Base-by-base conservation (phyloP, 1,139 yeast species). In the Suhomyces chickasaworum region DNA sequence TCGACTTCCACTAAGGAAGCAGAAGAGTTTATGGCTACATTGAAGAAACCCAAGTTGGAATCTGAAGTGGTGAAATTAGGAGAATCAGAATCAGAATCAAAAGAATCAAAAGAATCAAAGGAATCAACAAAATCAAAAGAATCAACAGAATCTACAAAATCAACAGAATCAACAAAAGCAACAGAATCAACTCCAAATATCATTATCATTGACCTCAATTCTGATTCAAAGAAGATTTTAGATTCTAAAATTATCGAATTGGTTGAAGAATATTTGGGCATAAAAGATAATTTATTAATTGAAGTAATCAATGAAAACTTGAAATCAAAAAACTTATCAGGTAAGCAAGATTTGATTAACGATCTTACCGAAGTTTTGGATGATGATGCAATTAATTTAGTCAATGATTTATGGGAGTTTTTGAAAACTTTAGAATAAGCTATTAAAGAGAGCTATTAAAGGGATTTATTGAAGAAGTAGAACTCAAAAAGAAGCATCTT, bases 341-440 rank as follows among this genome's bases (percentile, higher is more conserved):
- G 60, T 2, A 68, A 67, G 40, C 53, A 62, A 3, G 66, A 59
- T 13, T 65, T 80, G 41, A 52, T 72, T 13, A 60, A 63, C 7
- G 86, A 80, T 49, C 65, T 81, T 41, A 60, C 61, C 7, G 84
- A 81, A 52, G 77, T 83, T 1, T 61, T 80, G 35, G 84, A 81
- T 49, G 84, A 81, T 32, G 86, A 81, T 58, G 77, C 84, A 1
- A 60, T 56, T n/a, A 62, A 59, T 15, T 71, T 78, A 42, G 75
- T 74, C 2, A 68, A 74, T 20, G 73, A 69, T 44, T 57, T 72
- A 38, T 66, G 64, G 59, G 50, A 39, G 9, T 39, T 31, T 21
- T 13, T 39, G 16, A 10, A 17, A n/a, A 22, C 18, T 9, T 22
- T 39, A 17, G 17, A 17, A 36, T 36, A 15, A 16, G 22, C n/a